Evolutionary conservation across 768 basidiomycete species (phyloP).

Genomic region (Mycena sanguinolenta): DNA sequence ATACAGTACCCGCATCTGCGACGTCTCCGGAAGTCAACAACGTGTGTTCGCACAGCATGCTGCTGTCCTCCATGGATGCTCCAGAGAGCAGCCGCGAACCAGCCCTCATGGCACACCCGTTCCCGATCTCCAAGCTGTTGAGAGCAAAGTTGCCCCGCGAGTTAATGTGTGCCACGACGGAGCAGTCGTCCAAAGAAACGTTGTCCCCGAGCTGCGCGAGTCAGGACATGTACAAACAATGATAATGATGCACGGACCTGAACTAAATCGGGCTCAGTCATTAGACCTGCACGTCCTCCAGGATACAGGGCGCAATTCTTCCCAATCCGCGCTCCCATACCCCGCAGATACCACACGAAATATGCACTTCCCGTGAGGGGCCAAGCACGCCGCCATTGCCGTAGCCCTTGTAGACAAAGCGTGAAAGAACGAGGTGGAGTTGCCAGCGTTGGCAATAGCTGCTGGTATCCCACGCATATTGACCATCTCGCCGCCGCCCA

Average conservation of each 20-base stretch:
- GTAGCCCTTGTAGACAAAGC: conserved; percentile 53
- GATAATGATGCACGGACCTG: conserved; percentile 41
- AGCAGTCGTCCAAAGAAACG: conserved; percentile 60
- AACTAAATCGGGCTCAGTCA: conserved; percentile 64
- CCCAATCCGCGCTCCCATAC: conserved; percentile 59
- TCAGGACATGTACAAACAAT: neutral
- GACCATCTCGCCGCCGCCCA: conserved; percentile 53
- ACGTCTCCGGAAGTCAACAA: conserved; percentile 61
- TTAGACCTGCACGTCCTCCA: conserved; percentile 56
- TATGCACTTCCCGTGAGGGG: conserved; percentile 56
- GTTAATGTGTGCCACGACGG: conserved; percentile 63
- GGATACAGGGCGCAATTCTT: conserved; percentile 56
- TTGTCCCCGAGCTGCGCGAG: conserved; percentile 54
- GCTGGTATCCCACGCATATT: conserved; percentile 60
- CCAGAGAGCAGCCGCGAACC: conserved; percentile 62
- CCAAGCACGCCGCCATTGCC: conserved; percentile 56
- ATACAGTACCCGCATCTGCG: conserved; percentile 54
- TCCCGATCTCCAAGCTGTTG: conserved; percentile 55
- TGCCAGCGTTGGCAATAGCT: conserved; percentile 65
- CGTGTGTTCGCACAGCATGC: conserved; percentile 62
- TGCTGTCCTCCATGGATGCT: conserved; percentile 63
- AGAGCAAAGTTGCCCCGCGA: conserved; percentile 60
- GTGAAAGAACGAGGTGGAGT: conserved; percentile 55
- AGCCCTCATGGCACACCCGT: conserved; percentile 58
- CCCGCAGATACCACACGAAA: conserved; percentile 61